Base-by-base conservation (phyloP, 1,284 basidiomycete species). In the Ustilago shanxiensis region DNA sequence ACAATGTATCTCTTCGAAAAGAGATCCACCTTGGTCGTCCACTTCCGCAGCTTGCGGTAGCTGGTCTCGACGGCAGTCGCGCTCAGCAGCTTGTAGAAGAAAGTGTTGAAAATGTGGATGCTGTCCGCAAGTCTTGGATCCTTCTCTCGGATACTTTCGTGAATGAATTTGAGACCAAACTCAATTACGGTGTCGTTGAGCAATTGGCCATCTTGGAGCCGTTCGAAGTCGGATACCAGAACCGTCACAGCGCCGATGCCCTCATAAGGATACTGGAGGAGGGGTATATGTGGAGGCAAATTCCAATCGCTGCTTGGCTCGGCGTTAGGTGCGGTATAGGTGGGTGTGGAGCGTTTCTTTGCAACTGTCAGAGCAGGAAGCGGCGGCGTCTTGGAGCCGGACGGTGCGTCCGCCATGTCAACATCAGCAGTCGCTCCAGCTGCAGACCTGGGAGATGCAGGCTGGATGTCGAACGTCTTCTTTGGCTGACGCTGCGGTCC, bases 121-220 rank as follows among this genome's bases (percentile, higher is more conserved):
- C 93, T 89, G 7, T 92, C 89, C 2, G 90, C 92, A 13, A 93
- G 87, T 13, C 88, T 88, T 0, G 92, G 91, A 66, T 92, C 83
- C 7, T 29, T 81, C 85, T 29, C 28, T 7, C 77, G 70, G 28
- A 81, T 77, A 31, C 78, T 29, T 24, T 83, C 77, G 50, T 79
- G 63, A 0, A 88, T 92, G 56, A 82, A 94, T 93, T 94, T 95
- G 35, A 99, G 88, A 2, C 94, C 96, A 83, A 96, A 97, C 83
- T 99, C 96, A 51, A 99, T 94, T 26, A 98, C 87, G 0, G 93
- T 95, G 87, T 99, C 97, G 85, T 99, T 99, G 53, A 99, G 71
- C 37, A 80, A 78, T 47, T 81, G 76, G 26, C 77, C 79, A 20
- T 83, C 81, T 37, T 72, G 35, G 26, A 86, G 79, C 16, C 74